Evolutionary conservation across 2,329 filamentous ascomycete species (phyloP), one percentile per base, ranked within the genome.

Genomic region (Hymenoscyphus infarciens): DNA sequence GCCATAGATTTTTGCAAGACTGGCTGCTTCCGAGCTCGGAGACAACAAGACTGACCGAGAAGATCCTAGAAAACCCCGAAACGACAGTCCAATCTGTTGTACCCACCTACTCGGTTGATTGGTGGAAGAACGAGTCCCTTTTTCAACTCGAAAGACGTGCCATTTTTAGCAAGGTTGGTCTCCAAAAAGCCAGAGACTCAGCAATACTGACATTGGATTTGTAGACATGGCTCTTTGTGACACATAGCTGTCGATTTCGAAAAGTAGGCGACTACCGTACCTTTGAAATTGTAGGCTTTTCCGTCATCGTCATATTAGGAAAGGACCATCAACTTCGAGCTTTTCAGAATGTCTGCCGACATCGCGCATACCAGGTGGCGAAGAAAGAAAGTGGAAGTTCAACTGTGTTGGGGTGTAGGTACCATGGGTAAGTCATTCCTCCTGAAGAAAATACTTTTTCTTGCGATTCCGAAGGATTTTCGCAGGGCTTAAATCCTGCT

Each of bases 291-390:
- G 67, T 68, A 19, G 68, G 69, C 3, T 70, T 71, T 56, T 71
- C 70, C 1, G 60, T 73, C 33, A 42, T 73, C 27, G 54, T 72
- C 27, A 73, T 72, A 33, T 61, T 71, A 10, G 71, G 70, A 4
- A 73, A 72, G 60, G 70, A 73, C 29, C 62, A 64, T 5, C 27
- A 65, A 33, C 45, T 73, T 10, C 61, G 70, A 31, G 64, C 67
- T 15, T 73, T 73, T 52, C 71, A 73, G 49, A 73, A 73, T 57
- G 65, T 73, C 3, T 73, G 71, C 45, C 65, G 71, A 7, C 71
- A 73, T 62, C 70, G 71, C 6, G 71, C 70, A 6, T 72, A 72
- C 63, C 66, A 67, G 15, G 64, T 73, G 8, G 69, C 70, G 1
- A 70, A 71, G 54, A 73, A 72, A 61, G 66, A 71, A 59, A 66